phyloP scores from a whole-genome alignment of 495 filamentous ascomycete species.

The Trichoderma virens region DNA sequence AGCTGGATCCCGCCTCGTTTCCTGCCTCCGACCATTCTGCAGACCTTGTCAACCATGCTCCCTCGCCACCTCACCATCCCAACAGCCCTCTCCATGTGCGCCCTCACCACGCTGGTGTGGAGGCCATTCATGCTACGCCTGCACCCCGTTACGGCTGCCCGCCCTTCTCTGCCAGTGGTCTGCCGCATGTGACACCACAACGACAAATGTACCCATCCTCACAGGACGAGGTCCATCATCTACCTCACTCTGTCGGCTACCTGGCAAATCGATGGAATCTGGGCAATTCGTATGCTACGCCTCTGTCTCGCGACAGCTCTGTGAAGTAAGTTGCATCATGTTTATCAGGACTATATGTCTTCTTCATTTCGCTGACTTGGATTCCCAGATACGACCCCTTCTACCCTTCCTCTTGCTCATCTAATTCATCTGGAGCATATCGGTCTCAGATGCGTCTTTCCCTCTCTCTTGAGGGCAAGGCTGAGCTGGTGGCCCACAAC shows the following conservation, averaged over 20 bases:
- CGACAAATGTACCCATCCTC: not conserved
- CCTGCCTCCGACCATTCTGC: slow-evolving; percentile 15
- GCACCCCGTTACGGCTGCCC: not conserved
- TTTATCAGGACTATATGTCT: not conserved
- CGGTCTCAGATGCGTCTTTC: slow-evolving; percentile 53
- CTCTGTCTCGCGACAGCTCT: slow-evolving; percentile 15
- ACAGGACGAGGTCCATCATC: not conserved
- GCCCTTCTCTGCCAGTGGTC: not conserved
- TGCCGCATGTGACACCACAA: not conserved
- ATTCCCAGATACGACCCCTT: slow-evolving; percentile 28
- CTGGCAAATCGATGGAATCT: slow-evolving; percentile 33
- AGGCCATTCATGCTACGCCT: slow-evolving; percentile 8
- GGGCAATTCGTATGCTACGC: slow-evolving; percentile 28
- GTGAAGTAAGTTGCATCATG: slow-evolving; percentile 8
- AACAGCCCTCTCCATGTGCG: slow-evolving; percentile 9
- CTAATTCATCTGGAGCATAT: slow-evolving; percentile 21
- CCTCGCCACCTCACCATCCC: not conserved
- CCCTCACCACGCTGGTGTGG: slow-evolving; percentile 7
- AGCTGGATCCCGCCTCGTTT: slow-evolving; percentile 17
- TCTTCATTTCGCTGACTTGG: not conserved
- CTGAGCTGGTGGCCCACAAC: slow-evolving; percentile 58
- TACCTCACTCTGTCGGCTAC: slow-evolving; percentile 30
- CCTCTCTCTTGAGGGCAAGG: slow-evolving; percentile 74
- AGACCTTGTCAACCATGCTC: slow-evolving; percentile 13
- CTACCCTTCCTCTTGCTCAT: slow-evolving; percentile 27